Evolutionary conservation across 1,284 basidiomycete species (phyloP).

Genomic region (Boletus semigastroideus): DNA sequence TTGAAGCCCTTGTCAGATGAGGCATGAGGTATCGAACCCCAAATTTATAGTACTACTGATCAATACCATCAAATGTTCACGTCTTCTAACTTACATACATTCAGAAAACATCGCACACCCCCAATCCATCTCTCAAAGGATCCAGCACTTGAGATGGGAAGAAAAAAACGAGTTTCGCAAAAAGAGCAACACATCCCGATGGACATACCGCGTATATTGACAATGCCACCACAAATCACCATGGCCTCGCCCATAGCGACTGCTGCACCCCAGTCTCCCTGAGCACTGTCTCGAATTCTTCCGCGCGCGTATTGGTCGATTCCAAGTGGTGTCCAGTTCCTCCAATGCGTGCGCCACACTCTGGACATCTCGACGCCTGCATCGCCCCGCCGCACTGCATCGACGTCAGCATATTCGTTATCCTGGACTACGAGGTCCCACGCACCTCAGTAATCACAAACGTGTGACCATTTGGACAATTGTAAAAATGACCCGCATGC

Average conservation of each 20-base stretch:
- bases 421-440: neutral
- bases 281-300: conserved; percentile 46
- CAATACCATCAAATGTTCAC: no score
- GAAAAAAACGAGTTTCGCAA: no score
- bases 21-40: no score
- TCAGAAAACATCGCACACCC: no score
- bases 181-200: no score
- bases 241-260: conserved; percentile 19
- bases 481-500: conserved; percentile 45
- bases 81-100: no score
- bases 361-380: conserved; percentile 45
- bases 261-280: conserved; percentile 6
- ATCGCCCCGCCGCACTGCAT: conserved; percentile 55
- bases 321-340: conserved; percentile 44
- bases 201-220: no score
- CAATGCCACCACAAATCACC: conserved; percentile 5
- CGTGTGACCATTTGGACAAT: conserved; percentile 48
- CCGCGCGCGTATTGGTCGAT: conserved; percentile 41
- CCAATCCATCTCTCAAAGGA: no score
- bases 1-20: conserved; percentile 7
- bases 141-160: no score
- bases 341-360: conserved; percentile 54
- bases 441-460: conserved; percentile 48
- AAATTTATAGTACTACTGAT: no score
- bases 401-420: conserved; percentile 3